Conservation (phyloP, 192 early-diverging fungal genomes). For the Gryganskiella cystojenkinii region DNA sequence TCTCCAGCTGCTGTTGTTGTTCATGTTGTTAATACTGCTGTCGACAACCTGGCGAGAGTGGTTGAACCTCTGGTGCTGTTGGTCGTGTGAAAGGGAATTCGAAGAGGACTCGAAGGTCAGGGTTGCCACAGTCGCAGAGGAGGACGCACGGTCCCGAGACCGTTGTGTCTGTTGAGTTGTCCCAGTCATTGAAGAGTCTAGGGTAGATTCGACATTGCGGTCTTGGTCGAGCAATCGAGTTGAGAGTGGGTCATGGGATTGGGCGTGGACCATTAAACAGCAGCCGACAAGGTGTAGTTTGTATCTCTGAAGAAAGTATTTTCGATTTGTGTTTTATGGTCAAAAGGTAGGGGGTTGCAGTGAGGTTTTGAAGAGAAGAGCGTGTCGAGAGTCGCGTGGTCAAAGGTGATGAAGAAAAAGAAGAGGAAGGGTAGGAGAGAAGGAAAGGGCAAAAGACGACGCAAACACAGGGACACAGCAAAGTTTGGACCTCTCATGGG, state of each 20-base stretch:
- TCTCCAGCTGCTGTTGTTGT: conserved; percentile 4
- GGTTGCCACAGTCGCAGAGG: background rate
- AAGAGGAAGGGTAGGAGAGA: background rate
- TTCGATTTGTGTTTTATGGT: too few relatives aligned
- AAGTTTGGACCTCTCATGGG: too few relatives aligned
- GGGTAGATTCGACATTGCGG: conserved; percentile 32
- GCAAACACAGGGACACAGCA: too few relatives aligned
- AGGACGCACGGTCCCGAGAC: conserved; percentile 7
- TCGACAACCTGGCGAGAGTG: background rate
- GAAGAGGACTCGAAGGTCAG: background rate
- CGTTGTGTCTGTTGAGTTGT: conserved; percentile 1
- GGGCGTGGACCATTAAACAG: conserved; percentile 50
- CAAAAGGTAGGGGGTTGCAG: background rate
- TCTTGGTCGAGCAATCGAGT: conserved; percentile 7
- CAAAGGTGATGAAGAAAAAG: too few relatives aligned
- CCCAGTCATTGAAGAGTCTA: too few relatives aligned
- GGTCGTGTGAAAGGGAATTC: background rate
- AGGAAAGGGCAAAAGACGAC: too few relatives aligned
- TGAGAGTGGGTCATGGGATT: conserved; percentile 41
- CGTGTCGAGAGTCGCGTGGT: too few relatives aligned
- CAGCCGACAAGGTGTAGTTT: background rate
- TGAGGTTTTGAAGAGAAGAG: too few relatives aligned
- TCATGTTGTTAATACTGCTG: background rate
- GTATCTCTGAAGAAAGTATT: background rate
- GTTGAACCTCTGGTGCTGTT: too few relatives aligned